These are phyloP conservation scores for Vanilla planifolia DNA, from an alignment of 106 monocot species.

Conservation along the genomic window DNA sequence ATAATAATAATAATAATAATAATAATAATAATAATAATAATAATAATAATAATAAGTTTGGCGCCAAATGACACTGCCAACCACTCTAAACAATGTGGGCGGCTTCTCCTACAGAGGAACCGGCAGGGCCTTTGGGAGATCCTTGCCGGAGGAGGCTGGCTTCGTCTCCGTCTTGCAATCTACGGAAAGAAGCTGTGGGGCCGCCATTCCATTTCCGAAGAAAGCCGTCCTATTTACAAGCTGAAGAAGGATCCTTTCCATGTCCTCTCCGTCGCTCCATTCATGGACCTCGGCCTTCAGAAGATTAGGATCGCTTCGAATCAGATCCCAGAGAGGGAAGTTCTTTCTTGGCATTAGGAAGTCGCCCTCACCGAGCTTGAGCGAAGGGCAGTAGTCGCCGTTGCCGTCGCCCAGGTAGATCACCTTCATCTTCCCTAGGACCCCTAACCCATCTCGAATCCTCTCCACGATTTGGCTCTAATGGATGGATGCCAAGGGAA, in stretches of 20 bases:
- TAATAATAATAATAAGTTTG: too few species aligned
- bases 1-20: too few species aligned
- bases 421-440: conserved; percentile 35
- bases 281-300: conserved; percentile 40
- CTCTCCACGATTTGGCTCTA: conserved; percentile 40
- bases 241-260: conserved; percentile 19
- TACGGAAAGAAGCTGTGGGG: background rate
- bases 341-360: conserved; percentile 53
- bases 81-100: too few species aligned
- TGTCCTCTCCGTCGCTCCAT: conserved; percentile 39
- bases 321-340: conserved; percentile 50
- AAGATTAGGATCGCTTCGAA: conserved; percentile 9
- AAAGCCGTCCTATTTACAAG: conserved; percentile 14
- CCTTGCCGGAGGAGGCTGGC: conserved; percentile 13
- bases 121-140: conserved; percentile 20
- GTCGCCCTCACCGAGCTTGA: conserved; percentile 26
- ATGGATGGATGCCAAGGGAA: background rate
- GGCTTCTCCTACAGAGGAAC: conserved; percentile 30
- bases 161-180: conserved; percentile 32
- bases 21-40: too few species aligned
- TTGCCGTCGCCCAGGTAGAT: conserved; percentile 64
- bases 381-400: conserved; percentile 57
- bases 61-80: too few species aligned
- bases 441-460: conserved; percentile 7
- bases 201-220: background rate